Base-by-base conservation (phyloP, 2,329 filamentous ascomycete species). In the Hypoxylon sp. region DNA sequence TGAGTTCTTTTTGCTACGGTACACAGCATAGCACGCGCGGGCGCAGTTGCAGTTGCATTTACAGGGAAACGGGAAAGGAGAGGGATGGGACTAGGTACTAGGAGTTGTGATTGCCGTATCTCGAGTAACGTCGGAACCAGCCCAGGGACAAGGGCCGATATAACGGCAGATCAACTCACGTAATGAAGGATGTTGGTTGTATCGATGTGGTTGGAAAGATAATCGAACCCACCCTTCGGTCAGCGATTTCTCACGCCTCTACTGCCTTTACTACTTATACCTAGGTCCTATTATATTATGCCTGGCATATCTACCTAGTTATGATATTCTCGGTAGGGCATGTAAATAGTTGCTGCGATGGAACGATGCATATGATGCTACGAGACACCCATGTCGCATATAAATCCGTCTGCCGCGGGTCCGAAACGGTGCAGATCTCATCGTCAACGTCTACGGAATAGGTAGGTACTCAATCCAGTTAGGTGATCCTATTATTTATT, bases 381-480 rank as follows among this genome's bases (percentile, higher is more conserved):
- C 33, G n/a, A 26, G 14, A 33, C 45, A 44, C n/a, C 24, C 36
- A 33, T 50, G 38, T 26, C 18, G 46, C 54, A 33, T 54, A 42
- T n/a, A 16, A 14, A 5, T 30, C 30, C 16, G 32, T 54, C 52
- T 56, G 46, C 45, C 52, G 52, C 33, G 42, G 33, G 46, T 18
- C 53, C 38, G 53, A 52, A 48, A 45, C 56, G 49, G 49, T 53
- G 60, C 54, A 12, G 60, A 63, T 63, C 60, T 36, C 40, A 52
- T 38, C 33, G 44, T 54, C 16, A 38, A 54, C 38, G 26, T 42
- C 54, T 36, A 59, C 54, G 44, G 33, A 64, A 64, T 50, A 54
- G 61, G 61, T 54, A 63, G 48, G 59, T 56, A 48, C 38, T 36
- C 32, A 42, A 48, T 53, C 26, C 26, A 46, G 51, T 56, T 55